Conservation (phyloP, 192 early-diverging fungal species). For the Coemansia sp. region DNA sequence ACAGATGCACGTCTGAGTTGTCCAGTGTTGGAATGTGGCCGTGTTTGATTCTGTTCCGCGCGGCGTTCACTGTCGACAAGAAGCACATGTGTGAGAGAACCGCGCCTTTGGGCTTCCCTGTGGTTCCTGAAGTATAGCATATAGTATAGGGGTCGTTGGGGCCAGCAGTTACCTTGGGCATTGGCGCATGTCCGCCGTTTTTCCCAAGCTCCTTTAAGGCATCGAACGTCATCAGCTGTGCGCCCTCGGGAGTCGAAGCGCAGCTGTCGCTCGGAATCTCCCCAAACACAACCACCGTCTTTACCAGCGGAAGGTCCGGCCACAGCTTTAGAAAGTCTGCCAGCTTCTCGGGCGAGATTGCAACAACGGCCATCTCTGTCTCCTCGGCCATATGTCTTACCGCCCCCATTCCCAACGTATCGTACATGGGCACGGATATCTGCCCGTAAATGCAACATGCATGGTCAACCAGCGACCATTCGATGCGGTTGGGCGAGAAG, state of each 20-base stretch:
- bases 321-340: constrained; percentile 33
- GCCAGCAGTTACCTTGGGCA: constrained; percentile 50
- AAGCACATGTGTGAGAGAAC: constrained; percentile 81
- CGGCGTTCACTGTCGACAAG: constrained; percentile 58
- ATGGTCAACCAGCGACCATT: constrained; percentile 49
- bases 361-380: constrained; percentile 71
- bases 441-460: constrained; percentile 63
- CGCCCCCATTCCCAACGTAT: constrained; percentile 82
- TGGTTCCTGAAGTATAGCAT: constrained; percentile 90
- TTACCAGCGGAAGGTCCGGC: constrained; percentile 54
- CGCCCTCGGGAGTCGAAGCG: constrained; percentile 24
- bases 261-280: constrained; percentile 19
- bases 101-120: constrained; percentile 94
- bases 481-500: constrained; percentile 62
- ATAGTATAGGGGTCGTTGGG: constrained; percentile 55
- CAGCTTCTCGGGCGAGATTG: constrained; percentile 66
- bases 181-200: constrained; percentile 52
- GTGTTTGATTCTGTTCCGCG: constrained; percentile 15
- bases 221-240: constrained; percentile 64
- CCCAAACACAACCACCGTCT: constrained; percentile 59
- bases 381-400: constrained; percentile 85
- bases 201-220: constrained; percentile 52
- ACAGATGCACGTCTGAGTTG: constrained; percentile 62
- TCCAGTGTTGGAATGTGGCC: constrained; percentile 39
- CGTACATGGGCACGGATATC: constrained; percentile 80